Base-by-base conservation (phyloP, 164 flowering plant genomes). In the Piper longum region DNA sequence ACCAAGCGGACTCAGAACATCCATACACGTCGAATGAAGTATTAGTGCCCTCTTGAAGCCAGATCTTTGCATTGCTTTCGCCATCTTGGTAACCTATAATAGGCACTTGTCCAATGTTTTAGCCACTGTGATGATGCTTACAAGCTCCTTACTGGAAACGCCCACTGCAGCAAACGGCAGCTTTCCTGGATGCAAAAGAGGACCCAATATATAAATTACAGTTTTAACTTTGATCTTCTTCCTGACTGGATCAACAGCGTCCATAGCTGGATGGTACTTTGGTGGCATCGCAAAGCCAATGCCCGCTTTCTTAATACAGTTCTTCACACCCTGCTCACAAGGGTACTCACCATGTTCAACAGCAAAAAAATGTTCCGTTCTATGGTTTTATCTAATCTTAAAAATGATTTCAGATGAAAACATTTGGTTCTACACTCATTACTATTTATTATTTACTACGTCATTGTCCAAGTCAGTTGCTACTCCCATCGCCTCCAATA, bases 201-300 rank as follows among this genome's bases (percentile, higher is more conserved):
- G 97, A 9, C 97, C 99, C 77, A 93, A 68, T 54, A 93, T 79
- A 65, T 93, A 87, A 77, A 93, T 88, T 3, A 90, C 89, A 12
- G 99, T 93, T 73, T 80, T 93, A 56, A 93, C 83, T 88, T 83
- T 86, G 4, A 95, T 85, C 76, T 80, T 81, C 68, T 87, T 85
- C 73, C 99, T 80, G 59, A 91, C 82, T 59, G 95, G 93, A 45
- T 90, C 79, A 59, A 91, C 95, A 67, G 87, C 75, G 78, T 87
- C 80, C 99, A 95, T 91, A 55, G 96, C 91, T 14, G 97, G 99
- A 74, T 93, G 99, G 64, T 87, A 93, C 14, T 43, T 75, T 59
- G 99, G 91, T 62, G 96, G 60, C 97, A 95, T 91, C 95, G 88
- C 91, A 61, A 91, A 95, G 51, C 95, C 99, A 71, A 93, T 88